Base-by-base conservation (phyloP, 495 filamentous ascomycete genomes). In the Parmelia sp. region DNA sequence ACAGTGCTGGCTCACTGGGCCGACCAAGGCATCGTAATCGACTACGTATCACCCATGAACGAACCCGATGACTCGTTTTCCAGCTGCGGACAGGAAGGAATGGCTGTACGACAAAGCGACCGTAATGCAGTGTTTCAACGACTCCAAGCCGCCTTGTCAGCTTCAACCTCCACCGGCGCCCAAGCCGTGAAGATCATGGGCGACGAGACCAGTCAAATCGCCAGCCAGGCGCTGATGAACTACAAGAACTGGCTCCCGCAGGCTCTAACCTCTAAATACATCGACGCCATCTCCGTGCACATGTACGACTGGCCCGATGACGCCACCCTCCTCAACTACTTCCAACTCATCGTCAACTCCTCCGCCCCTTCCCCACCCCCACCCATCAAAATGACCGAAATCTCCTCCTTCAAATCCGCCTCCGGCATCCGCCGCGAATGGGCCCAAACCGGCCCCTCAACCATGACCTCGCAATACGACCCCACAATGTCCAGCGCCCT, bases 271-370 rank as follows among this genome's bases (percentile, higher is more conserved):
- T 27, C 21, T 39, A 25, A 63, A 33, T 58, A 45, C 55, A 63
- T 66, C 31, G 65, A 66, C 40, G 65, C 65, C 0, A 59, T 66
- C n/a, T 60, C 65, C 5, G 60, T 59, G 9, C 65, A 66, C 45
- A 66, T 63, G 60, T 66, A 66, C 60, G 65, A 66, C 29, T 66
- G 44, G 35, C 65, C 65, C 8, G 65, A 66, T 53, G 65, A 66
- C 31, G 65, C 65, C 4, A 66, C 65, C 7, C 53, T 66, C 25
- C 31, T 63, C 33, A 66, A 66, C 55, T 66, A 63, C 31, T 23
- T 29, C 1, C 60, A 63, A 37, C 60, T 66, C 7, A 12, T 66
- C 39, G 53, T 21, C 19, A 63, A 63, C 44, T n/a, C 14, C 55
- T 66, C 65, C 8, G 25, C 9, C 0, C 15, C 21, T 14, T 25